Base-by-base conservation (phyloP, 768 basidiomycete genomes). In the Rhodotorula taiwanensis region DNA sequence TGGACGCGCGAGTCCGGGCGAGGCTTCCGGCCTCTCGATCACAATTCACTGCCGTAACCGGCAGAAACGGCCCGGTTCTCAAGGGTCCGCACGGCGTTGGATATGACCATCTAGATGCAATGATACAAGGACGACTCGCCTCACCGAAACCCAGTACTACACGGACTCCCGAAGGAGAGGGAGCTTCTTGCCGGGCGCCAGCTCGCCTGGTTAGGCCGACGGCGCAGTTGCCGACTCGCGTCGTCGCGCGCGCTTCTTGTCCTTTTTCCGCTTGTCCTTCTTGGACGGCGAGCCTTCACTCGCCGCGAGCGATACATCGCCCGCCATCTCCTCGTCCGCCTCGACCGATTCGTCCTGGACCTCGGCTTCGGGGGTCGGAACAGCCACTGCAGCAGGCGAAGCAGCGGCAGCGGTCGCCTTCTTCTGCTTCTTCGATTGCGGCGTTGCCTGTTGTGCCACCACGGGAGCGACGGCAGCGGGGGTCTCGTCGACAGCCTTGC, bases 301-400 rank as follows among this genome's bases (percentile, higher is more conserved):
- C 36, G 31, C 34, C 36, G 39, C 41, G 18, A 39, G n/a, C 23
- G 39, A 39, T 11, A 30, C 52, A 25, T 62, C 60, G 16, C 50
- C 60, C 18, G 50, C 60, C 10, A 30, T 54, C 34, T 55, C 55
- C 55, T 52, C 60, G 36, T 27, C 66, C 27, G 25, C 53, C 47
- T 53, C 60, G 36, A 41, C 41, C 44, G 61, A 60, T 51, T 71
- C 66, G 55, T 51, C 64, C 56, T 55, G 55, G 7, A 58, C 58
- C 50, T 58, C 58, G 30, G 51, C n/a, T 49, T 58, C 58, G 28
- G 57, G 57, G 28, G 36, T 48, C 16, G 31, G 20, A 25, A 45
- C 47, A 14, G 56, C 41, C n/a, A 39, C 18, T 23, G 28, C 52
- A 14, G 11, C 5, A 8, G 52, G 27, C 2, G 41, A 2, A 23